Evolutionary conservation across 225 moss, liverwort and hornwort species (phyloP).

Genomic region (Marchantia polymorpha): DNA sequence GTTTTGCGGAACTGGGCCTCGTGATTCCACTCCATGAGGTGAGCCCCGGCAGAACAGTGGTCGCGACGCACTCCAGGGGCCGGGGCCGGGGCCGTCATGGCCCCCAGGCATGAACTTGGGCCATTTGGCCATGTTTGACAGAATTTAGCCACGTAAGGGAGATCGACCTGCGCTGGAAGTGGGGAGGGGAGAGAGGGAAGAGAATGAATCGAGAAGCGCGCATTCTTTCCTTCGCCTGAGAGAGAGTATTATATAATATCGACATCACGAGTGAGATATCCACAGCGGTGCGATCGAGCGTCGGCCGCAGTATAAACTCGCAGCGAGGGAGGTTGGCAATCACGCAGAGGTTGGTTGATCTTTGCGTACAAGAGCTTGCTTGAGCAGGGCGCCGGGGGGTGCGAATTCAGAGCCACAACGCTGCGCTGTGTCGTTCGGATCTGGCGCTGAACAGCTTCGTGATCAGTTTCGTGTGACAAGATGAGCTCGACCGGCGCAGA

Average conservation of each 20-base stretch:
- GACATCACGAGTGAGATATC: neutral
- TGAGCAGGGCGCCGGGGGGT: no score
- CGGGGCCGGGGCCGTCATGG: neutral
- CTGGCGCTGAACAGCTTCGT: no score
- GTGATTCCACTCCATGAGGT: no score
- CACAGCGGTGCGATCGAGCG: neutral
- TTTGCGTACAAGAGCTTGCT: no score
- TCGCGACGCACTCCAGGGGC: no score
- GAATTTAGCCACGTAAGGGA: neutral
- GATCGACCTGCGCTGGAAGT: no score
- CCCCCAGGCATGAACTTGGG: neutral
- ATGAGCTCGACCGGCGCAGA: slow-evolving; percentile 21
- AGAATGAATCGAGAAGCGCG: neutral
- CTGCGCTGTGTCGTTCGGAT: neutral
- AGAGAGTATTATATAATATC: neutral
- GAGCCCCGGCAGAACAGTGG: no score
- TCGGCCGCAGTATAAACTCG: neutral
- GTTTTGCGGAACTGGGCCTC: no score
- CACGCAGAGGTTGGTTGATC: neutral
- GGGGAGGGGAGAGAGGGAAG: no score
- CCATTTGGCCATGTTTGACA: neutral
- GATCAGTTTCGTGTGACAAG: neutral
- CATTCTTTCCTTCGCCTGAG: no score
- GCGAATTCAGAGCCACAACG: no score
- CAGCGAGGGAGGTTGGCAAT: no score